Evolutionary conservation across 495 filamentous ascomycete genomes (phyloP).

Genomic region (Podospora pseudoanserina): DNA sequence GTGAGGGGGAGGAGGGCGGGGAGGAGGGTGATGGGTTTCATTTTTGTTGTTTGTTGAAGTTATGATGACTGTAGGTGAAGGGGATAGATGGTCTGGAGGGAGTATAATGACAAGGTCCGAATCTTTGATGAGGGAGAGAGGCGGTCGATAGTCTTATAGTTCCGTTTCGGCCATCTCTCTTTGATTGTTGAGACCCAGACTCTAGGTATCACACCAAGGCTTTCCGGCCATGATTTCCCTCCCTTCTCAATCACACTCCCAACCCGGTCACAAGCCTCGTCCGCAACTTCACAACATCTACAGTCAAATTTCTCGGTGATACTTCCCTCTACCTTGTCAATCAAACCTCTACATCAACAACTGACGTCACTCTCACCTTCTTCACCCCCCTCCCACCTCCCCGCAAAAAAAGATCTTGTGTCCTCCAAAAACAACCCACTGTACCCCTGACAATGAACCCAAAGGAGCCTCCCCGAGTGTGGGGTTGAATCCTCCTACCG

Average conservation of each 20-base stretch:
- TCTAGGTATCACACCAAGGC: neutral
- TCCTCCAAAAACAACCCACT: neutral
- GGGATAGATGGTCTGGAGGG: neutral
- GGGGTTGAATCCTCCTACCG: neutral
- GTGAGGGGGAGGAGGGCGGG: neutral
- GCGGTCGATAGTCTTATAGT: no score
- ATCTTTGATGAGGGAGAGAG: neutral
- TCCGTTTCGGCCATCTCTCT: no score
- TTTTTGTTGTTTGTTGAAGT: neutral
- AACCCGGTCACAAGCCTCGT: neutral
- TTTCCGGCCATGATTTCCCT: neutral
- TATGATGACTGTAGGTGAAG: no score
- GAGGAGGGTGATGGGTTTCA: neutral
- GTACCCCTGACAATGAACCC: neutral
- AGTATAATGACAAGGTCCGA: no score
- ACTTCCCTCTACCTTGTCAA: neutral
- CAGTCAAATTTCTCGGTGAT: neutral
- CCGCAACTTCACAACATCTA: neutral
- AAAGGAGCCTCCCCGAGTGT: neutral
- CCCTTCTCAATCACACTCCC: neutral
- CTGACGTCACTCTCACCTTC: neutral
- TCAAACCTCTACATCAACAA: neutral
- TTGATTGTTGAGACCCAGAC: neutral
- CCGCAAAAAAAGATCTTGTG: neutral
- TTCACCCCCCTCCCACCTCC: neutral